Percentiles rank a stretch among this genome's conserved stretches.
These are phyloP conservation scores for Blastocystis sp. DNA, from an alignment of 352 stramenopile genomes.

Conservation along the genomic window DNA sequence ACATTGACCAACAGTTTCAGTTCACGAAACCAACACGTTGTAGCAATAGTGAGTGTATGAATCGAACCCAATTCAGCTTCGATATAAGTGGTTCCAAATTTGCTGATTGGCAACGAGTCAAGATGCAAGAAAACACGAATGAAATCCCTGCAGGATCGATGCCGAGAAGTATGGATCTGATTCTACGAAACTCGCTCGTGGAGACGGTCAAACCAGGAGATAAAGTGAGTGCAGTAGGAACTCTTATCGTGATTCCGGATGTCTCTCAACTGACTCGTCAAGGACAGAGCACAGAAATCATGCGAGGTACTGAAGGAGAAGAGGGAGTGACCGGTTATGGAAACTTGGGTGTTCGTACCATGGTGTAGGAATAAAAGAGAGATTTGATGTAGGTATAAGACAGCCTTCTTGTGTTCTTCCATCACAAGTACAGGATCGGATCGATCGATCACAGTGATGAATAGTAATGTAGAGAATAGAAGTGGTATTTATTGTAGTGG, in stretches of 20 bases:
- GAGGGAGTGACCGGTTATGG: slow-evolving; percentile 90
- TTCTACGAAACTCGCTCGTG: slow-evolving; percentile 94
- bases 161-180: slow-evolving; percentile 92
- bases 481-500: background rate
- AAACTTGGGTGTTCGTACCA: slow-evolving; percentile 87
- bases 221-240: slow-evolving; percentile 88
- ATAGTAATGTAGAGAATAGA: background rate
- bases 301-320: slow-evolving; percentile 72
- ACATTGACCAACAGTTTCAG: slow-evolving; percentile 94
- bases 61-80: slow-evolving; percentile 78
- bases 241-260: slow-evolving; percentile 91
- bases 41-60: slow-evolving; percentile 89
- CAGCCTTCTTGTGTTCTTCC: slow-evolving; percentile 85
- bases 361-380: background rate
- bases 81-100: slow-evolving; percentile 87
- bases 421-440: background rate
- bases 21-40: slow-evolving; percentile 93
- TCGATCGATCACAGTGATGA: background rate
- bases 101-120: slow-evolving; percentile 96
- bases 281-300: background rate
- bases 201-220: slow-evolving; percentile 90
- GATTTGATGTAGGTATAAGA: slow-evolving; percentile 85
- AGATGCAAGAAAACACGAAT: slow-evolving; percentile 96
- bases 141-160: slow-evolving; percentile 96
- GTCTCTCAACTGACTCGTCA: slow-evolving; percentile 74